Conservation (phyloP, 768 basidiomycete species). For the Phaeotremella fagi region DNA sequence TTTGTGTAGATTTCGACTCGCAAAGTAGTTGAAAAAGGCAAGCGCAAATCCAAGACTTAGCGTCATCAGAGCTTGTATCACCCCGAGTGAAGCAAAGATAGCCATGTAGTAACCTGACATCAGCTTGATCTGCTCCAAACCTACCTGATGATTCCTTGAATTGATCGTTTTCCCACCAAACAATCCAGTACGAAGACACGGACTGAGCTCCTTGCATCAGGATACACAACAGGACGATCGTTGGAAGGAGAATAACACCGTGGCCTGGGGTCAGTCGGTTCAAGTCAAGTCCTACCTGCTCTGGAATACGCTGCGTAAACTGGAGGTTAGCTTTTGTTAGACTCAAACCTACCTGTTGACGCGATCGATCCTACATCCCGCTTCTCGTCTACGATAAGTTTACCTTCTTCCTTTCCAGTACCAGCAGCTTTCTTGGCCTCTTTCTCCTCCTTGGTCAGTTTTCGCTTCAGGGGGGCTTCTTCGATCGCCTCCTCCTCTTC, state of each 20-base stretch:
- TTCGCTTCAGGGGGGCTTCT: constrained; percentile 15
- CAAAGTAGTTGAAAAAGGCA: neutral
- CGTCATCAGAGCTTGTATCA: constrained; percentile 49
- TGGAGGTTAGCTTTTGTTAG: constrained; percentile 30
- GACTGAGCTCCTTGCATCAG: constrained; percentile 53
- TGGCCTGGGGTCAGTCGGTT: neutral
- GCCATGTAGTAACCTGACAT: constrained; percentile 59
- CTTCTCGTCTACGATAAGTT: constrained; percentile 49
- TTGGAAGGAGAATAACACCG: constrained; percentile 50
- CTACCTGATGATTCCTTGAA: constrained; percentile 48
- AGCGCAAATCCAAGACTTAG: neutral
- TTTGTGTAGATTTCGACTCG: neutral
- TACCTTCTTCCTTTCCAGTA: neutral
- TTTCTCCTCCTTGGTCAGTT: neutral
- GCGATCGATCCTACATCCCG: constrained; percentile 57
- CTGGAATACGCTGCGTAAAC: constrained; percentile 58
- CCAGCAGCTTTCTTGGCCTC: neutral
- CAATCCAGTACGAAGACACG: constrained; percentile 58
- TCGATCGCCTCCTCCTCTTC: constrained; percentile 23
- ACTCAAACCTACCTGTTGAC: constrained; percentile 3
- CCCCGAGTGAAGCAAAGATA: constrained; percentile 59
- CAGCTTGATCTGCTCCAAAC: neutral
- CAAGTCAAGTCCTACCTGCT: constrained; percentile 56
- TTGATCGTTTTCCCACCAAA: constrained; percentile 66
- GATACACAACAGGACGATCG: constrained; percentile 36